These are phyloP conservation scores for Ascochyta pisi DNA, from an alignment of 2,329 filamentous ascomycete genomes.

Conservation along the genomic window DNA sequence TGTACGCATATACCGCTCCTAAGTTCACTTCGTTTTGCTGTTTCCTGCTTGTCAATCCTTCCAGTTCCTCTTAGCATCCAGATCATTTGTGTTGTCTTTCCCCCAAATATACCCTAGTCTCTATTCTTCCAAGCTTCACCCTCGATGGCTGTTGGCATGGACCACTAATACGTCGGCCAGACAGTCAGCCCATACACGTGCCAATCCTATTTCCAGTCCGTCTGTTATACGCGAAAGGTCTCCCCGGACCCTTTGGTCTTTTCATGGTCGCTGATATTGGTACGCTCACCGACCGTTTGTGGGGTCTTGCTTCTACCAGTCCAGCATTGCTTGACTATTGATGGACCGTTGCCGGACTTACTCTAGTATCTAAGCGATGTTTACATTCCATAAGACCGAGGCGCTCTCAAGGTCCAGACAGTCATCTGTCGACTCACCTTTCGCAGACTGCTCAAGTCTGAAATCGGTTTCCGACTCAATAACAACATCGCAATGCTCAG, in stretches of 20 bases:
- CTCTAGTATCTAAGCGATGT: constrained; percentile 37
- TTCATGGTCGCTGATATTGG: constrained; percentile 38
- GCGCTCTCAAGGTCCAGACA: constrained; percentile 39
- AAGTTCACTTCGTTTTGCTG: constrained; percentile 31
- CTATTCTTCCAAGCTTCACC: constrained; percentile 21
- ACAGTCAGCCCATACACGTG: constrained; percentile 10
- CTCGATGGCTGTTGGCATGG: constrained; percentile 28
- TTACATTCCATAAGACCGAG: constrained; percentile 47
- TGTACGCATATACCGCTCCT: constrained; percentile 44
- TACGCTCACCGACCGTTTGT: constrained; percentile 23
- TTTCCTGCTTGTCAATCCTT: constrained; percentile 19
- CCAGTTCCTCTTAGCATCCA: constrained; percentile 5
- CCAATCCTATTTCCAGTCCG: constrained; percentile 26
- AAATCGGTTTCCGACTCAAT: constrained; percentile 35
- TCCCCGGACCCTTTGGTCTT: constrained; percentile 28
- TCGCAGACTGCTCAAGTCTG: constrained; percentile 28
- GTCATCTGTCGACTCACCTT: constrained; percentile 43
- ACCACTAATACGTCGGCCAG: constrained; percentile 37
- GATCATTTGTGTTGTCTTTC: constrained; percentile 4
- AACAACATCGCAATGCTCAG: constrained; percentile 32
- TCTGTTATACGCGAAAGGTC: constrained; percentile 35
- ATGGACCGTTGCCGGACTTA: constrained; percentile 24
- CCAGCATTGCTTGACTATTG: constrained; percentile 31
- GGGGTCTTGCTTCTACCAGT: constrained; percentile 33
- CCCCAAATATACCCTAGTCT: constrained; percentile 17